A percentile compares a stretch with the other conserved stretches of the same genome.
Evolutionary conservation across 768 basidiomycete species (phyloP).

Genomic region (Punctularia strigosozonata): DNA sequence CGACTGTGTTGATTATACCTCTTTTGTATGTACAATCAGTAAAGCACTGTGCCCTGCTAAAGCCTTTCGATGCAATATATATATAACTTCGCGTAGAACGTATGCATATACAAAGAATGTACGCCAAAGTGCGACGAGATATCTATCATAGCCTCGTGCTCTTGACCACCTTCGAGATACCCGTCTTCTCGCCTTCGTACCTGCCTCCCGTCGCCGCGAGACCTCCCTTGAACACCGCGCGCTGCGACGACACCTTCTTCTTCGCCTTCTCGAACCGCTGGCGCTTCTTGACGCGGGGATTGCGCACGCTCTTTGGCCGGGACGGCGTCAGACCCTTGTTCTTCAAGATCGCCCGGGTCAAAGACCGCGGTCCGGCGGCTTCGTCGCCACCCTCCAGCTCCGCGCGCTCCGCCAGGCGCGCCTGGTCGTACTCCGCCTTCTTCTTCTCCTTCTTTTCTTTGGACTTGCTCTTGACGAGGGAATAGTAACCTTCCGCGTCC

Average conservation of each 20-base stretch:
- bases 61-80: too few relatives aligned
- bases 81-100: too few relatives aligned
- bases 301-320: conserved; percentile 76
- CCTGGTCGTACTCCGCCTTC: conserved; percentile 68
- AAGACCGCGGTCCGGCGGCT: conserved; percentile 68
- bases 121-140: too few relatives aligned
- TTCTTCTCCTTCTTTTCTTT: conserved; percentile 68
- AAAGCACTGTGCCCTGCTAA: too few relatives aligned
- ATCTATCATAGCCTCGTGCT: conserved; percentile 59
- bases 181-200: conserved; percentile 90
- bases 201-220: conserved; percentile 48
- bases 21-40: too few relatives aligned
- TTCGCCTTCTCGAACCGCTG: conserved; percentile 90
- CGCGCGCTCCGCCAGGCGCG: conserved; percentile 45
- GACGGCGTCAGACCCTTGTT: conserved; percentile 92
- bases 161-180: conserved; percentile 87
- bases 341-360: conserved; percentile 83
- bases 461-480: conserved; percentile 68
- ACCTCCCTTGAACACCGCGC: conserved; percentile 89
- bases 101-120: too few relatives aligned
- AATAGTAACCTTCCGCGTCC: conserved; percentile 72
- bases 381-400: conserved; percentile 25
- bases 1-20: too few relatives aligned
- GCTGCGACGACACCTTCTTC: conserved; percentile 81
- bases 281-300: conserved; percentile 96